These are phyloP conservation scores for Ascocoryne sarcoides DNA, from an alignment of 2,329 filamentous ascomycete species.

Conservation along the genomic window DNA sequence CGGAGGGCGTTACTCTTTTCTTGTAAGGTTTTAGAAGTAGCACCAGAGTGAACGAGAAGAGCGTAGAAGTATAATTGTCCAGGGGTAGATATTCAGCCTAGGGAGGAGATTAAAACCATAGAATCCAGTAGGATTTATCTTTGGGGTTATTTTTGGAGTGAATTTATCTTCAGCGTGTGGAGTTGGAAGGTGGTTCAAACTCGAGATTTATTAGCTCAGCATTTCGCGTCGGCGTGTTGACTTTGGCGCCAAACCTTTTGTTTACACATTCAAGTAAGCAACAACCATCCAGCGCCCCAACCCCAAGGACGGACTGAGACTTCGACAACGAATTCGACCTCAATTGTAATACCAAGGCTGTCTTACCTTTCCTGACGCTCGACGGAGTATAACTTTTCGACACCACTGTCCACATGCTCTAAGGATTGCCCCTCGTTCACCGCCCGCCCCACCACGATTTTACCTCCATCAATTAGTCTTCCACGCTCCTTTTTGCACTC, in stretches of 20 bases:
- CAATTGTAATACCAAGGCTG: slow-evolving; percentile 1
- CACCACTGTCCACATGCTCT: slow-evolving; percentile 8
- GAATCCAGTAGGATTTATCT: no score
- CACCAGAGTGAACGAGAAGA: no score
- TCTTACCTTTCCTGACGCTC: neutral
- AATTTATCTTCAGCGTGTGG: no score
- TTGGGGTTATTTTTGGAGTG: no score
- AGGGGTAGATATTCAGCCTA: no score
- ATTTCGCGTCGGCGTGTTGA: slow-evolving; percentile 13
- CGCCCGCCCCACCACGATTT: slow-evolving; percentile 24
- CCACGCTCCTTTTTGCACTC: slow-evolving; percentile 23
- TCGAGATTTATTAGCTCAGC: no score
- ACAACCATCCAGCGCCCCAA: slow-evolving; percentile 13
- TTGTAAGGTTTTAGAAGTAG: no score
- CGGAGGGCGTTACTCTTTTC: no score
- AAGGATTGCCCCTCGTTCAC: slow-evolving; percentile 26
- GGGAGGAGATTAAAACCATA: no score
- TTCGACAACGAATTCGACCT: slow-evolving; percentile 3
- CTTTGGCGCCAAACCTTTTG: slow-evolving; percentile 11
- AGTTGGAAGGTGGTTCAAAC: no score
- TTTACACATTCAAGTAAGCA: slow-evolving; percentile 10
- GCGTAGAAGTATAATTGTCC: no score
- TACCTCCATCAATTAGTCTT: slow-evolving; percentile 23
- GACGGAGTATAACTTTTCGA: neutral
- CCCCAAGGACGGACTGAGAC: slow-evolving; percentile 9